Percentiles rank a stretch among this genome's conserved stretches.
phyloP scores from a whole-genome alignment of 768 basidiomycete species.

The Hydnomerulius pinastri region DNA sequence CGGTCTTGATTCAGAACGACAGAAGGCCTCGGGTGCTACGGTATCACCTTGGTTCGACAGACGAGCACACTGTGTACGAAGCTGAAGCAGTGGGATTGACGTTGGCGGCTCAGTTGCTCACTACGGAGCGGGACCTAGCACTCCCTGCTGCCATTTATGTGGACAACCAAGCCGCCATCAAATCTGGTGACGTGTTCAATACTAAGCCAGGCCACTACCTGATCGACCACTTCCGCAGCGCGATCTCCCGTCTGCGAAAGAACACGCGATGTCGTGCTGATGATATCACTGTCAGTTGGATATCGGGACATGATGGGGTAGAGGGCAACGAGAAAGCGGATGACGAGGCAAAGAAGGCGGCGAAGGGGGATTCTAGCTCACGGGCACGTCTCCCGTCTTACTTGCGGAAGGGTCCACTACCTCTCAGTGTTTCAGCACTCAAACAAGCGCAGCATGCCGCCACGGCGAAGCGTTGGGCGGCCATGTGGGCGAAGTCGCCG shows the following conservation, averaged over 20 bases:
- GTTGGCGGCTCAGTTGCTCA: not conserved
- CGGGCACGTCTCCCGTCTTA: not conserved
- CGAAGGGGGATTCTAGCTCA: not conserved
- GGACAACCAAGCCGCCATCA: no score
- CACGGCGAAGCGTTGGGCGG: not conserved
- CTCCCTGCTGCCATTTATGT: no score
- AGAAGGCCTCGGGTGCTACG: not conserved
- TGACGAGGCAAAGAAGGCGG: constrained; percentile 21
- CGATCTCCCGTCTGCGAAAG: not conserved
- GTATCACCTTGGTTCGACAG: constrained; percentile 5
- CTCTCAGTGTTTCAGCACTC: not conserved
- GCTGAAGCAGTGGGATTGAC: constrained; percentile 13
- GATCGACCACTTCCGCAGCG: not conserved
- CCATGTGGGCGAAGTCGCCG: not conserved
- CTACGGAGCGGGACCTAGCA: no score
- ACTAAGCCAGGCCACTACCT: not conserved
- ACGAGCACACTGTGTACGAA: constrained; percentile 26
- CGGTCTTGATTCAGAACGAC: constrained; percentile 13
- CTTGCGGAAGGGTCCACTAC: not conserved
- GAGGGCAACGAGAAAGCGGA: constrained; percentile 24
- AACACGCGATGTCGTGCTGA: not conserved
- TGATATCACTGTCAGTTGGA: constrained; percentile 13
- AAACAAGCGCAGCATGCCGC: not conserved
- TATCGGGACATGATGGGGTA: constrained; percentile 16
- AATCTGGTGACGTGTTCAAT: not conserved